Evolutionary conservation across 1,284 basidiomycete species (phyloP), one percentile per base, ranked within the genome.

Genomic region (Psilocybe mexicana): DNA sequence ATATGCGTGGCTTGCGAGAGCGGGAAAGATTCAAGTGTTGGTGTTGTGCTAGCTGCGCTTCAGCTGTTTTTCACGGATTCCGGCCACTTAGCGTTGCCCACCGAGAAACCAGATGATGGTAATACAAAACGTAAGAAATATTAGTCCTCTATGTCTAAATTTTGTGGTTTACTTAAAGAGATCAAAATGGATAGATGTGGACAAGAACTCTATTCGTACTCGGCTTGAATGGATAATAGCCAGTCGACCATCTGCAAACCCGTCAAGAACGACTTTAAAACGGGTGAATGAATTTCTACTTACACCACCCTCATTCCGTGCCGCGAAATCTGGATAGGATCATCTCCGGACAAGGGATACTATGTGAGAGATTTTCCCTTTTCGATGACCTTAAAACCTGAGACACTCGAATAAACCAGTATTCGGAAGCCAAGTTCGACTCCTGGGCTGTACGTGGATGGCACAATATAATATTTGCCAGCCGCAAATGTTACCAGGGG

Each of bases 191-290:
- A 44, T 26, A 60, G 63, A 33, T 36, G 43, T 46, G 23, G 52
- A 60, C 50, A 66, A 94, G 69, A 72, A 79, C 24, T 74, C 80
- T 14, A 81, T 93, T 58, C 80, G 81, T 30, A 86, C 77, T 26
- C 77, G 92, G 12, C 74, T 94, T 38, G 86, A 94, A 66, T 94
- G 92, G 93, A 84, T 94, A 52, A 88, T 93, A 57, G 76, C 85
- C 3, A 85, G 84, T 65, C 73, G 82, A n/a, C 85, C 90, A 1
- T 71, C 78, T 51, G 85, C 88, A 1, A 93, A 93, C 65, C 92
- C 93, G 1, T 84, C 88, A 26, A 79, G 92, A 46, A 78, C 81
- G 6, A 92, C 88, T 24, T 76, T 94, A 57, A 91, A 93, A 68
- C 78, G 87, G 6, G 83, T 93, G 44, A 93, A 94, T 65, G 88